Percentiles rank a stretch among this genome's conserved stretches.
Conservation (phyloP, 306 rosid species). For the Sicyos edulis region DNA sequence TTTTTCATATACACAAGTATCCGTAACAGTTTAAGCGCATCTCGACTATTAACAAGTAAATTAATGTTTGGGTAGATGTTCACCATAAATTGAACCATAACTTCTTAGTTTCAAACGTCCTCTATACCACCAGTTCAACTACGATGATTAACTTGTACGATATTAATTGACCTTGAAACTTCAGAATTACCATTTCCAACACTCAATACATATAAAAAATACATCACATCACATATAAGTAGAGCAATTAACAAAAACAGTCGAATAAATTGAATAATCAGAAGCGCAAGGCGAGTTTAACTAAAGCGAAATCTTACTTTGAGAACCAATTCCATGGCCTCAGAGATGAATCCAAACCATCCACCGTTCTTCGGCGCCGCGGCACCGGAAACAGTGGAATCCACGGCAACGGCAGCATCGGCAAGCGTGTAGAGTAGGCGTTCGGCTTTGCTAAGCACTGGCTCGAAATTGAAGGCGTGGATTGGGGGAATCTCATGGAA, state of each 20-base stretch:
- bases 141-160: too few relatives aligned
- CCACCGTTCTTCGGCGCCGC: slow-evolving; percentile 74
- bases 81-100: too few relatives aligned
- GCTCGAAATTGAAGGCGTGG: slow-evolving; percentile 40
- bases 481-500: slow-evolving; percentile 70
- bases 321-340: slow-evolving; percentile 79
- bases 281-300: background rate
- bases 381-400: slow-evolving; percentile 30
- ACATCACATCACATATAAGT: background rate
- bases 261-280: background rate
- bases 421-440: slow-evolving; percentile 82
- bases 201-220: background rate
- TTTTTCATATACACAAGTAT: too few relatives aligned
- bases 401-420: slow-evolving; percentile 68
- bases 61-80: too few relatives aligned
- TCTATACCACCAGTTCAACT: too few relatives aligned
- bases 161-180: background rate
- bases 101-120: background rate
- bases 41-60: too few relatives aligned
- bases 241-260: background rate
- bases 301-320: slow-evolving; percentile 40
- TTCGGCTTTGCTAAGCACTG: slow-evolving; percentile 49
- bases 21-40: too few relatives aligned
- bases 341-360: slow-evolving; percentile 93
- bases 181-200: background rate